Evolutionary conservation across 2,329 filamentous ascomycete genomes (phyloP).

Genomic region (Botrytis pseudocinerea): DNA sequence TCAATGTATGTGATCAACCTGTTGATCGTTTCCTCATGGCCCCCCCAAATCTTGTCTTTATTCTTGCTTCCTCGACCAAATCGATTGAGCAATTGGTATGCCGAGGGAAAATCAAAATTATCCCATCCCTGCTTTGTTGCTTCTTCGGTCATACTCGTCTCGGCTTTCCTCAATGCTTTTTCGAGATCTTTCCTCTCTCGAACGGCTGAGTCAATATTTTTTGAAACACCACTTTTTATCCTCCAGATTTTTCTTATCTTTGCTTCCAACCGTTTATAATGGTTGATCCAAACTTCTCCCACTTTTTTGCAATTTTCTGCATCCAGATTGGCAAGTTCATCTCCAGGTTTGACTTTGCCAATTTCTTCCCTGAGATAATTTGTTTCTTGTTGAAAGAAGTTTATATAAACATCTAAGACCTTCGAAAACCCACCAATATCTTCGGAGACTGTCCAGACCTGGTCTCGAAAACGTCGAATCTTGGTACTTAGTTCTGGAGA

Average conservation of each 20-base stretch:
- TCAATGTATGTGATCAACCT: background rate
- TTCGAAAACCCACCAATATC: background rate
- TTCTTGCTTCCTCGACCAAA: background rate
- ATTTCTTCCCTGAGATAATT: background rate
- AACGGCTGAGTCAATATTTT: background rate
- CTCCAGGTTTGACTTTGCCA: background rate
- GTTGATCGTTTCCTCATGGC: background rate
- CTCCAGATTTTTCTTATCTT: background rate
- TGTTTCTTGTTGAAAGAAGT: background rate
- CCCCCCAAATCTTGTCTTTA: background rate
- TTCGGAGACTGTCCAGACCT: background rate
- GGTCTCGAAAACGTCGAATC: background rate
- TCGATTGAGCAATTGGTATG: background rate
- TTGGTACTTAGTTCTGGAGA: background rate
- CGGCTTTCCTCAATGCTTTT: background rate
- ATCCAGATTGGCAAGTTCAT: background rate
- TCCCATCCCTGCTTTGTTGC: background rate
- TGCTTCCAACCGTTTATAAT: background rate
- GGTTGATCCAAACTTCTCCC: background rate
- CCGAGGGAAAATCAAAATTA: background rate
- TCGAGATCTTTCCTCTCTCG: background rate
- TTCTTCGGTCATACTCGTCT: background rate
- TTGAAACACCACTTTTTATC: background rate
- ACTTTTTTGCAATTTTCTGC: background rate
- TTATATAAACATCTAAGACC: background rate